Percentiles rank a stretch among this genome's conserved stretches.
phyloP scores from a whole-genome alignment of 768 basidiomycete species.

The Boletus tomentosulus region DNA sequence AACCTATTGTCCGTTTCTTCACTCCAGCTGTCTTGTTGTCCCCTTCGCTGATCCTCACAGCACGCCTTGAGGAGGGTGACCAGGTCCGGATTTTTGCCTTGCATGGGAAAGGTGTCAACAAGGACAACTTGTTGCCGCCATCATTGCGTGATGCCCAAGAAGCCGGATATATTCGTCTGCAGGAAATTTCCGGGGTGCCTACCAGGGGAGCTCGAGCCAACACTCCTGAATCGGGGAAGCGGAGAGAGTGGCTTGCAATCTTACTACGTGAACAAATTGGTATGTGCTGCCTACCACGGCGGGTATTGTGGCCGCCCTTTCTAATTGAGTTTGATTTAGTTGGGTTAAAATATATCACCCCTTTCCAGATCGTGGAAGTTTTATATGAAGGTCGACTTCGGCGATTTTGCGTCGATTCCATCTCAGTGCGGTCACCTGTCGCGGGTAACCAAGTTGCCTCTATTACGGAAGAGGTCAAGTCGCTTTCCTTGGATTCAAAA shows the following conservation, averaged over 20 bases:
- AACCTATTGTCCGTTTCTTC: constrained; percentile 6
- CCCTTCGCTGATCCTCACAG: constrained; percentile 56
- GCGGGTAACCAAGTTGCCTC: constrained; percentile 22
- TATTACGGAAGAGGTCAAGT: constrained; percentile 40
- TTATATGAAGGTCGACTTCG: constrained; percentile 58
- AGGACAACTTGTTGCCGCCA: constrained; percentile 43
- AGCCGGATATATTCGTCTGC: constrained; percentile 50
- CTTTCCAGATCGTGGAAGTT: constrained; percentile 57
- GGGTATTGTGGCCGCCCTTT: constrained; percentile 1
- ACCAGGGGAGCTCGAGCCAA: constrained; percentile 18
- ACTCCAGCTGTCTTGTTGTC: constrained; percentile 52
- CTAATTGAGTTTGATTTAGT: constrained; percentile 40
- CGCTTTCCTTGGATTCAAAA: constrained; percentile 40
- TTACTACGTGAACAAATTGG: constrained; percentile 66
- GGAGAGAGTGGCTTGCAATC: constrained; percentile 64
- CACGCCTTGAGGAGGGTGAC: constrained; percentile 47
- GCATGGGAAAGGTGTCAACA: constrained; percentile 35
- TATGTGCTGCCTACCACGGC: constrained; percentile 29
- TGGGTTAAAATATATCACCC: constrained; percentile 64
- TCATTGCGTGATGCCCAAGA: constrained; percentile 46
- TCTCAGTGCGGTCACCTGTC: constrained; percentile 32
- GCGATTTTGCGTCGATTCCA: constrained; percentile 51
- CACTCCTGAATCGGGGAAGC: constrained; percentile 29
- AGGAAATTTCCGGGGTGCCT: constrained; percentile 37
- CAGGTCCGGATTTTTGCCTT: constrained; percentile 48